Evolutionary conservation across 257 asterid genomes (phyloP).

Genomic region (Nicotiana undulata): DNA sequence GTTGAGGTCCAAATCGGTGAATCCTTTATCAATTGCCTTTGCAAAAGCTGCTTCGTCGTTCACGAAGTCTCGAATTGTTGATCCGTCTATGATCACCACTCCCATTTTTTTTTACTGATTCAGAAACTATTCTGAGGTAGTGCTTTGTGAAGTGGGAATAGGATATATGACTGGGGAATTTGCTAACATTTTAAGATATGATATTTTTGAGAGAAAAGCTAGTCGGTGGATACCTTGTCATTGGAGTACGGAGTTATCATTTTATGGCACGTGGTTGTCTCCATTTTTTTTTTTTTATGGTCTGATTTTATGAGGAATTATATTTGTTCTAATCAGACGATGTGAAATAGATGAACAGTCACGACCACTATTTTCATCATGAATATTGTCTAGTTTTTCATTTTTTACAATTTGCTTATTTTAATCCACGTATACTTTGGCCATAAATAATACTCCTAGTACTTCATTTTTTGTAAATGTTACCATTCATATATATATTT

Average conservation of each 20-base stretch:
- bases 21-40: constrained; percentile 48
- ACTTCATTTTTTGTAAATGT: too few species aligned
- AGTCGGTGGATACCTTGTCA: not conserved
- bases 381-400: too few species aligned
- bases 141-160: not conserved
- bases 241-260: not conserved
- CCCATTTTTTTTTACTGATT: constrained; percentile 35
- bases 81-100: constrained; percentile 72
- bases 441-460: too few species aligned
- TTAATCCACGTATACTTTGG: too few species aligned
- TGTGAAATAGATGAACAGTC: too few species aligned
- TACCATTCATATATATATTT: too few species aligned
- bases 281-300: too few species aligned
- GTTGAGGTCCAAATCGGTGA: constrained; percentile 57
- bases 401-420: too few species aligned
- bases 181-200: not conserved
- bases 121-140: not conserved
- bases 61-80: constrained; percentile 56
- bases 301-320: too few species aligned
- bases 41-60: constrained; percentile 50
- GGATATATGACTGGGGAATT: not conserved
- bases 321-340: too few species aligned
- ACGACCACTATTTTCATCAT: too few species aligned
- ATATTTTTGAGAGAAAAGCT: not conserved
- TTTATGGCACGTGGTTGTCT: not conserved